Conservation (phyloP, 2,329 filamentous ascomycete genomes). For the Clonostachys rosea region DNA sequence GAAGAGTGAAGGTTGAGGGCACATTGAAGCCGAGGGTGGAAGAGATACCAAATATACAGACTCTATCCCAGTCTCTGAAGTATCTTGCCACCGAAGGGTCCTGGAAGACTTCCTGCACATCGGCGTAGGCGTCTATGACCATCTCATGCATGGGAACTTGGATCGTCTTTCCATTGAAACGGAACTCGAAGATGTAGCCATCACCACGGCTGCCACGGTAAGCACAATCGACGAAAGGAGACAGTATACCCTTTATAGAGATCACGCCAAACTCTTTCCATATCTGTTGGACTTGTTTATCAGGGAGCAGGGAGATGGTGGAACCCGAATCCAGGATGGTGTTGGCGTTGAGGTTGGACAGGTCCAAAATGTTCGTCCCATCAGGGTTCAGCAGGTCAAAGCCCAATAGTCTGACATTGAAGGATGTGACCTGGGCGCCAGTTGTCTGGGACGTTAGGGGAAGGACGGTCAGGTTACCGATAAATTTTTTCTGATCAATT, state of each 20-base stretch:
- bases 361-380: constrained; percentile 17
- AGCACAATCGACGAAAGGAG: constrained; percentile 47
- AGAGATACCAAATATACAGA: constrained; percentile 53
- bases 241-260: constrained; percentile 31
- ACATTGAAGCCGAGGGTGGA: constrained; percentile 26
- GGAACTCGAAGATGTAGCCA: constrained; percentile 44
- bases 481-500: constrained; percentile 70
- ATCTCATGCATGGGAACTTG: constrained; percentile 48
- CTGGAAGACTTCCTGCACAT: constrained; percentile 27
- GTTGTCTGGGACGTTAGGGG: constrained; percentile 36
- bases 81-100: constrained; percentile 16
- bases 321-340: constrained; percentile 73
- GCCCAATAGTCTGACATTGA: constrained; percentile 26
- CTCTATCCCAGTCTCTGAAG: constrained; percentile 29
- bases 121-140: constrained; percentile 36
- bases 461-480: constrained; percentile 38
- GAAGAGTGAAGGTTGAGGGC: constrained; percentile 29
- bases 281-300: constrained; percentile 45
- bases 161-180: constrained; percentile 42
- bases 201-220: constrained; percentile 36
- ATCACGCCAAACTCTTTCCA: constrained; percentile 47
- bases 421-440: constrained; percentile 30
- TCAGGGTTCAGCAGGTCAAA: constrained; percentile 29
- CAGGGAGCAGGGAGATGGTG: constrained; percentile 65
- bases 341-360: constrained; percentile 33